Percentiles rank a stretch among this genome's conserved stretches.
These are phyloP conservation scores for Ganoderma leucocontextum DNA, from an alignment of 1,284 basidiomycete genomes.

Conservation along the genomic window DNA sequence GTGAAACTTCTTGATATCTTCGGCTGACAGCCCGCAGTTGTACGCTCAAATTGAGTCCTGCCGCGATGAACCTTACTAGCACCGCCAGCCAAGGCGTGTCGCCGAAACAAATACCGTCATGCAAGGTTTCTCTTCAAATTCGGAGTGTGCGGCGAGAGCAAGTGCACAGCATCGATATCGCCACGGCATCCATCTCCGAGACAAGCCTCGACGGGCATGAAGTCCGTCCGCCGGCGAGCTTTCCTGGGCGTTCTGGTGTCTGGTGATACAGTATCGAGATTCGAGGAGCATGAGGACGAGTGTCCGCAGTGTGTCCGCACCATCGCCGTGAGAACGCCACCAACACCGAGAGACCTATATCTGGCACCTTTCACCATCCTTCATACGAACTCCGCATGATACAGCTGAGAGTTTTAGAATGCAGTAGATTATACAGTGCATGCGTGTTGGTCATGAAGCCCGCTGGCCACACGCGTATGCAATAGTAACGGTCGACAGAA, in stretches of 20 bases:
- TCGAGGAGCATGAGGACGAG: neutral
- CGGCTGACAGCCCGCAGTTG: neutral
- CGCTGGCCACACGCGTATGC: constrained; percentile 30
- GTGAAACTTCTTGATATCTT: neutral
- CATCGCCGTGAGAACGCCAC: neutral
- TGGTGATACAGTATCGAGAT: no score
- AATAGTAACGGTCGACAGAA: constrained; percentile 19
- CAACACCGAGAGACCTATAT: neutral
- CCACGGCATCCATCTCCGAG: neutral
- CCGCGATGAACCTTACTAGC: neutral
- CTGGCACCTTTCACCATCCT: neutral
- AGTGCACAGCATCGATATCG: neutral
- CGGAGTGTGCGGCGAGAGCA: neutral
- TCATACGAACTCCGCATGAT: neutral
- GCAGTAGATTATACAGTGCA: constrained; percentile 27
- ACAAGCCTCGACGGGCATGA: neutral
- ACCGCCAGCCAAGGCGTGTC: neutral
- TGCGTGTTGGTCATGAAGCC: constrained; percentile 29
- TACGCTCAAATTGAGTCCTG: no score
- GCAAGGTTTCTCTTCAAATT: neutral
- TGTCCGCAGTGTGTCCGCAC: neutral
- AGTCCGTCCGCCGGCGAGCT: neutral
- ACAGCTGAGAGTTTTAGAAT: neutral
- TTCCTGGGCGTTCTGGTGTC: neutral
- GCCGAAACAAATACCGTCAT: neutral